Evolutionary conservation across 2,329 filamentous ascomycete genomes (phyloP).

Genomic region (Cladorrhinum sp.): DNA sequence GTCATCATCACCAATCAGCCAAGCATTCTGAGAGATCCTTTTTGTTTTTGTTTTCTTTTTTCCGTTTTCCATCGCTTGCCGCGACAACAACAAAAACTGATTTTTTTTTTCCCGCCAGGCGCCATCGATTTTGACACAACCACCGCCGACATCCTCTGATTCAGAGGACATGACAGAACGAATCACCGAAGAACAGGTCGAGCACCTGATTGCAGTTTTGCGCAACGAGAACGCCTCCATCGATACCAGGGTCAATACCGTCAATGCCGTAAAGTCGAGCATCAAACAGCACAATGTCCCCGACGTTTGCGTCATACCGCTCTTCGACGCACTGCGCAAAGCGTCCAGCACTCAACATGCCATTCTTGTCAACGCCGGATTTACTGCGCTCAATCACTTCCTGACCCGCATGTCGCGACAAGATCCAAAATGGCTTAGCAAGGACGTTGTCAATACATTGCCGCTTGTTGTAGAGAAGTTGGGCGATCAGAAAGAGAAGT

Average conservation of each 20-base stretch:
- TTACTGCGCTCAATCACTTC: slow-evolving; percentile 83
- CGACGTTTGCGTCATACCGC: slow-evolving; percentile 63
- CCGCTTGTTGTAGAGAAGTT: slow-evolving; percentile 78
- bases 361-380: slow-evolving; percentile 74
- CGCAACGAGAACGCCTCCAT: slow-evolving; percentile 53
- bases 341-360: slow-evolving; percentile 75
- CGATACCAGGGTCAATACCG: slow-evolving; percentile 59
- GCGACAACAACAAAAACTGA: slow-evolving; percentile 3
- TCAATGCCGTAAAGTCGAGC: slow-evolving; percentile 75
- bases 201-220: slow-evolving; percentile 39
- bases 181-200: slow-evolving; percentile 39
- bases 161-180: slow-evolving; percentile 35
- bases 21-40: neutral
- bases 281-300: slow-evolving; percentile 94
- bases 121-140: slow-evolving; percentile 1
- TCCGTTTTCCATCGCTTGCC: slow-evolving; percentile 15
- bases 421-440: slow-evolving; percentile 69
- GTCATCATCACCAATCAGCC: neutral
- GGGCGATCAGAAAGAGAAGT: slow-evolving; percentile 83
- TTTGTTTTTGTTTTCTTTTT: slow-evolving; percentile 24
- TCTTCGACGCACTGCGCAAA: slow-evolving; percentile 78
- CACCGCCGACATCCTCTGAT: slow-evolving; percentile 17
- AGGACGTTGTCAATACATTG: slow-evolving; percentile 68
- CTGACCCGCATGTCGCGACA: slow-evolving; percentile 83
- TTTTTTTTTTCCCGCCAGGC: slow-evolving; percentile 6